Evolutionary conservation across 371 early-diverging fungal species (phyloP).

Genomic region (Rhizopus stolonifer): DNA sequence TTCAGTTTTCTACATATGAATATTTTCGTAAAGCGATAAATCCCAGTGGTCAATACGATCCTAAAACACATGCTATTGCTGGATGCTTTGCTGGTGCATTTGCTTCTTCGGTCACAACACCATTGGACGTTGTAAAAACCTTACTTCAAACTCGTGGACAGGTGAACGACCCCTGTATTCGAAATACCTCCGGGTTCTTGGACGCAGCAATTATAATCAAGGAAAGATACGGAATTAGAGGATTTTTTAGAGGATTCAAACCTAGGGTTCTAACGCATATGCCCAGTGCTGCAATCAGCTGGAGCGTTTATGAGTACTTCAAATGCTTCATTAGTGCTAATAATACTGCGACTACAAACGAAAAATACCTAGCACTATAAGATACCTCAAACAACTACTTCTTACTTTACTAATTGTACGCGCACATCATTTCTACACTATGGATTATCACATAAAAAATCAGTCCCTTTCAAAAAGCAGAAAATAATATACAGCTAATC

Average conservation of each 20-base stretch:
- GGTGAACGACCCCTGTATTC: conserved; percentile 61
- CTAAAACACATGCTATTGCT: conserved; percentile 75
- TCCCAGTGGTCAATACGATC: conserved; percentile 75
- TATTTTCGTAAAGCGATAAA: conserved; percentile 76
- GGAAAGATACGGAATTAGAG: conserved; percentile 64
- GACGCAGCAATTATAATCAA: conserved; percentile 74
- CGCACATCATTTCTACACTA: too few relatives aligned
- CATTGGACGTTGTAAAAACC: conserved; percentile 92
- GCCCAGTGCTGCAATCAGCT: conserved; percentile 91
- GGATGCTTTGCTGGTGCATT: conserved; percentile 87
- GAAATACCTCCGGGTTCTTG: conserved; percentile 64
- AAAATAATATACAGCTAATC: too few relatives aligned
- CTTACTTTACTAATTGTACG: too few relatives aligned
- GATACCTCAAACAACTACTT: too few relatives aligned
- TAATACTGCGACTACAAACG: not conserved
- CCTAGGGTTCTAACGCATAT: conserved; percentile 82
- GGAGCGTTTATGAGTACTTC: conserved; percentile 87
- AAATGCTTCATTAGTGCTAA: conserved; percentile 60
- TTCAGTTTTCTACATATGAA: conserved; percentile 92
- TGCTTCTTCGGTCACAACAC: conserved; percentile 84
- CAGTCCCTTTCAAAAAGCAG: too few relatives aligned
- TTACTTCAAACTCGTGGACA: conserved; percentile 85
- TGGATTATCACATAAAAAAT: too few relatives aligned
- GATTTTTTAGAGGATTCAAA: conserved; percentile 75
- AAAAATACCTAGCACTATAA: too few relatives aligned